Percentiles rank a stretch among this genome's conserved stretches.
These are phyloP conservation scores for Pugionium cornutum DNA, from an alignment of 345 rosid genomes.

Conservation along the genomic window DNA sequence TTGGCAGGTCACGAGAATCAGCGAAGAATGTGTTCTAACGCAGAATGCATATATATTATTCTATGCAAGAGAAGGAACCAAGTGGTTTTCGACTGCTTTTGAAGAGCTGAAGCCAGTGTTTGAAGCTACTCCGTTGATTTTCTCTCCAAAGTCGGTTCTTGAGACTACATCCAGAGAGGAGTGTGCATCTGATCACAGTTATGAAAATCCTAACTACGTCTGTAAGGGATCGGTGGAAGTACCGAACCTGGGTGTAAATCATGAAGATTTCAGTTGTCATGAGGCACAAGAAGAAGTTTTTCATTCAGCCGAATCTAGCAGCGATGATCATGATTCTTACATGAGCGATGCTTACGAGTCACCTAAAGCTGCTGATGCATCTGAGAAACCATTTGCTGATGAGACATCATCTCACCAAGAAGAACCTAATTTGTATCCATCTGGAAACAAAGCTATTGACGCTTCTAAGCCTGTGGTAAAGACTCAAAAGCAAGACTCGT, in stretches of 20 bases:
- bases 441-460: neutral
- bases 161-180: conserved; percentile 44
- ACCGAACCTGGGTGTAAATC: neutral
- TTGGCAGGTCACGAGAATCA: conserved; percentile 58
- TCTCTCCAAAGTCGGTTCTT: conserved; percentile 79
- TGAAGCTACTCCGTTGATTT: conserved; percentile 33
- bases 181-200: conserved; percentile 25
- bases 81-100: conserved; percentile 69
- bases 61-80: conserved; percentile 70
- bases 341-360: too few species aligned
- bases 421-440: neutral
- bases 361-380: neutral
- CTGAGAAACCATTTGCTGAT: neutral
- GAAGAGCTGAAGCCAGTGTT: conserved; percentile 43
- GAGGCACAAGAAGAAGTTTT: conserved; percentile 16
- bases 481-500: neutral
- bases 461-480: neutral
- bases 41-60: conserved; percentile 77
- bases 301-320: neutral
- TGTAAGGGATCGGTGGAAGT: conserved; percentile 20
- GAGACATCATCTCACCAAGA: neutral
- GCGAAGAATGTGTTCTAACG: conserved; percentile 60
- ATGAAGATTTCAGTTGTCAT: neutral
- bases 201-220: conserved; percentile 23
- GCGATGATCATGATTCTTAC: neutral